Evolutionary conservation across 1,139 yeast genomes (phyloP).

Genomic region (Pichia sp.): DNA sequence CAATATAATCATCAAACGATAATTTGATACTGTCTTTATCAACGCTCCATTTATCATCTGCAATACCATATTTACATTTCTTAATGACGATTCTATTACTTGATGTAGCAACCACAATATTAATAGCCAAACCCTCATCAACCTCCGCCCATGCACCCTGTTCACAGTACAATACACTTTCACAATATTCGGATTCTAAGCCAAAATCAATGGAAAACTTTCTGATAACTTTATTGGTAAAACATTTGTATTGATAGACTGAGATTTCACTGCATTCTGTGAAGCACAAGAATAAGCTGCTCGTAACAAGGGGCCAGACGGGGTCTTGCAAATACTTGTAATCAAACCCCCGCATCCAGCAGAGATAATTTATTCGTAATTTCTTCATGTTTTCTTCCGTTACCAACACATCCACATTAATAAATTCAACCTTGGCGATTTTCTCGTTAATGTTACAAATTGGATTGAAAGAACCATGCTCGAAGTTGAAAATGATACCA

Average conservation of each 20-base stretch:
- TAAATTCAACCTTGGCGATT: constrained; percentile 20
- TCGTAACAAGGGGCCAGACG: constrained; percentile 23
- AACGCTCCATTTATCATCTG: constrained; percentile 2
- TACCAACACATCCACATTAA: constrained; percentile 21
- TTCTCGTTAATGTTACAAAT: constrained; percentile 18
- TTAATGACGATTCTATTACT: constrained; percentile 23
- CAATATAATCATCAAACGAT: constrained; percentile 2
- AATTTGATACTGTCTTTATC: neutral
- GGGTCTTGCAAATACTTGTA: constrained; percentile 11
- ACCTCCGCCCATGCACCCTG: constrained; percentile 24
- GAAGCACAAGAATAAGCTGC: constrained; percentile 24
- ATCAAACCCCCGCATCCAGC: constrained; percentile 24
- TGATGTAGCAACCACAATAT: constrained; percentile 19
- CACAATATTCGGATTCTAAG: constrained; percentile 10
- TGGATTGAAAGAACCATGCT: constrained; percentile 21
- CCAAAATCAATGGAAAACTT: constrained; percentile 12
- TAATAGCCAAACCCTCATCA: constrained; percentile 2
- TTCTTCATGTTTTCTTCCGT: constrained; percentile 19
- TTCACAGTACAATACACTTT: constrained; percentile 20
- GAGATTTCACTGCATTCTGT: constrained; percentile 23
- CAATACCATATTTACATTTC: constrained; percentile 11
- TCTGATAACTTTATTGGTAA: constrained; percentile 9
- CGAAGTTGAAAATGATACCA: constrained; percentile 23
- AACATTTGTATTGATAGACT: constrained; percentile 19
- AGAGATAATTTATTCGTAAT: constrained; percentile 29